phyloP scores from a whole-genome alignment of 306 rosid genomes.

The Mimosa bimucronata region DNA sequence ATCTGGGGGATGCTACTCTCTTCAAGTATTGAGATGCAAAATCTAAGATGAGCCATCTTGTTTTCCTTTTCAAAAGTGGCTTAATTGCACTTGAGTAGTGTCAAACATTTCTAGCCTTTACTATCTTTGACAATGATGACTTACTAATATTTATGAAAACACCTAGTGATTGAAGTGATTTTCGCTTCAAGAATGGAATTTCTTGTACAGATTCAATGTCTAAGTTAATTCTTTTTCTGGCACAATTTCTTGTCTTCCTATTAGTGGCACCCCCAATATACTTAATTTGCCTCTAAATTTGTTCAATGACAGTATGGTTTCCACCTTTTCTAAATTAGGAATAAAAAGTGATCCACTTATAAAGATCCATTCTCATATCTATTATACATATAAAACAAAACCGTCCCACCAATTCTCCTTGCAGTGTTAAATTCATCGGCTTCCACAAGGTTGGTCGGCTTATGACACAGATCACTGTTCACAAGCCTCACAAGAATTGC shows the following conservation, averaged over 20 bases:
- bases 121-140: neutral
- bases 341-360: too few species aligned
- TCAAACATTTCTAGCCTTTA: neutral
- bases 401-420: too few species aligned
- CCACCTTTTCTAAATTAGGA: too few species aligned
- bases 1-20: neutral
- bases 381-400: too few species aligned
- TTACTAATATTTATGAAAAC: too few species aligned
- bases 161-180: neutral
- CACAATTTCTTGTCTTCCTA: neutral
- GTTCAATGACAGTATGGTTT: too few species aligned
- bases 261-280: neutral
- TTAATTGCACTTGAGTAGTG: too few species aligned
- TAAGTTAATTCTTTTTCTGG: neutral
- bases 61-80: neutral
- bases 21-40: neutral
- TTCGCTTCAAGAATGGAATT: neutral
- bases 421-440: too few species aligned
- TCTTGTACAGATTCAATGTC: neutral
- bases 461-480: too few species aligned
- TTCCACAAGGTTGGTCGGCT: too few species aligned
- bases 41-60: neutral
- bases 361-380: too few species aligned
- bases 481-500: too few species aligned
- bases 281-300: neutral